phyloP scores from a whole-genome alignment of 1,284 basidiomycete species.

The Microstroma glucosiphilum region DNA sequence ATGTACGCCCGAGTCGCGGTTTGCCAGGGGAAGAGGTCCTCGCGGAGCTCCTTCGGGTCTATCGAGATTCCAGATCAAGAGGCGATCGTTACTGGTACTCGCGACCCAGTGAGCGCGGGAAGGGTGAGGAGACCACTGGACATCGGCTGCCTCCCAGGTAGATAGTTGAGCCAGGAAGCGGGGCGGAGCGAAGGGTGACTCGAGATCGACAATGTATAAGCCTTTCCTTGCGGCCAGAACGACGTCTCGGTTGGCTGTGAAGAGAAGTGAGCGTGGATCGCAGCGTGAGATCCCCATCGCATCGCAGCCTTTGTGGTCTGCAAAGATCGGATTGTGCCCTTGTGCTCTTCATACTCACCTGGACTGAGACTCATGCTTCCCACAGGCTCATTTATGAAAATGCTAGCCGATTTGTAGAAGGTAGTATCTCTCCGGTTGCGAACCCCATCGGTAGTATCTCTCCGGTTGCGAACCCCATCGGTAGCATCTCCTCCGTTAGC shows the following conservation, averaged over 20 bases:
- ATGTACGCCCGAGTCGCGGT: neutral
- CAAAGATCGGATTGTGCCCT: constrained; percentile 2
- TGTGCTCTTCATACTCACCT: neutral
- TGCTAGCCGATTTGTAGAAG: constrained; percentile 9
- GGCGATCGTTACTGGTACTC: constrained; percentile 71
- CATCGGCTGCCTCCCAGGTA: constrained; percentile 86
- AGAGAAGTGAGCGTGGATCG: neutral
- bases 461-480: neutral
- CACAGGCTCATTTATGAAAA: constrained; percentile 33
- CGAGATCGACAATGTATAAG: constrained; percentile 91
- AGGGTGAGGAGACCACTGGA: constrained; percentile 94
- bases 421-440: neutral
- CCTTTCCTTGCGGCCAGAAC: constrained; percentile 63
- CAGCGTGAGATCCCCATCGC: neutral
- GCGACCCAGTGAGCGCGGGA: constrained; percentile 80
- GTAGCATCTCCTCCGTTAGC: neutral
- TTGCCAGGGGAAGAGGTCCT: neutral
- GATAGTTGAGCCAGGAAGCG: constrained; percentile 90
- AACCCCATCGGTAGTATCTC: neutral
- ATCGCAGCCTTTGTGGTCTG: neutral
- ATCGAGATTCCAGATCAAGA: constrained; percentile 90
- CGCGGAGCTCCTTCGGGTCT: constrained; percentile 19
- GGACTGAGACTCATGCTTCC: constrained; percentile 49
- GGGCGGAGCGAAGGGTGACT: constrained; percentile 76
- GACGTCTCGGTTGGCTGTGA: constrained; percentile 41